Percentiles rank a stretch among this genome's conserved stretches.
Evolutionary conservation across 495 filamentous ascomycete genomes (phyloP).

Genomic region (Neurospora sp.): DNA sequence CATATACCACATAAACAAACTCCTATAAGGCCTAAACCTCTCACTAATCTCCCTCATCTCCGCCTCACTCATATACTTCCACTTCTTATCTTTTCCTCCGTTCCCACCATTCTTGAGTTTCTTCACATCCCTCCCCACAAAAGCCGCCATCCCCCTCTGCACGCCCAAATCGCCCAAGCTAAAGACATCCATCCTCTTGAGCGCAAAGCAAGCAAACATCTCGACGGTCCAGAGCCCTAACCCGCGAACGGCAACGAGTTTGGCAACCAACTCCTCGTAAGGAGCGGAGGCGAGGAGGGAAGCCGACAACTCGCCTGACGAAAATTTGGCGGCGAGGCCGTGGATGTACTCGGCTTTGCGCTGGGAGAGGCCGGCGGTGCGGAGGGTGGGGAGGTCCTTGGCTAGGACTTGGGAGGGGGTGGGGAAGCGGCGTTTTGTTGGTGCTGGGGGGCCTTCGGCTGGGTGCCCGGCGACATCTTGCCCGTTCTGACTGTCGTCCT

Average conservation of each 20-base stretch:
- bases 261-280: conserved; percentile 78
- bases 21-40: conserved; percentile 72
- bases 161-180: conserved; percentile 77
- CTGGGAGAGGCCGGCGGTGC: conserved; percentile 78
- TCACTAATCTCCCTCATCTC: conserved; percentile 83
- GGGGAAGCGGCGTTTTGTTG: conserved; percentile 46
- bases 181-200: conserved; percentile 92
- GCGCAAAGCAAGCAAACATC: conserved; percentile 90
- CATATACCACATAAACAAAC: conserved; percentile 69
- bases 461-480: not conserved
- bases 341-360: conserved; percentile 92
- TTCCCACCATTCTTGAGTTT: conserved; percentile 77
- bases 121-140: conserved; percentile 69
- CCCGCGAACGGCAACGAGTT: conserved; percentile 75
- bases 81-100: conserved; percentile 75
- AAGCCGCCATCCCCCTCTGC: conserved; percentile 87
- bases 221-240: conserved; percentile 87
- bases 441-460: conserved; percentile 16
- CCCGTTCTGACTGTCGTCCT: conserved; percentile 9
- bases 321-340: conserved; percentile 76
- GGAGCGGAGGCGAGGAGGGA: conserved; percentile 62
- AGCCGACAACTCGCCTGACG: conserved; percentile 59
- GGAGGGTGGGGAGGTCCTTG: conserved; percentile 51
- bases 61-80: conserved; percentile 91
- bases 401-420: conserved; percentile 59